Evolutionary conservation across 768 basidiomycete species (phyloP).

Genomic region (Omphalotus guepiniiformis): DNA sequence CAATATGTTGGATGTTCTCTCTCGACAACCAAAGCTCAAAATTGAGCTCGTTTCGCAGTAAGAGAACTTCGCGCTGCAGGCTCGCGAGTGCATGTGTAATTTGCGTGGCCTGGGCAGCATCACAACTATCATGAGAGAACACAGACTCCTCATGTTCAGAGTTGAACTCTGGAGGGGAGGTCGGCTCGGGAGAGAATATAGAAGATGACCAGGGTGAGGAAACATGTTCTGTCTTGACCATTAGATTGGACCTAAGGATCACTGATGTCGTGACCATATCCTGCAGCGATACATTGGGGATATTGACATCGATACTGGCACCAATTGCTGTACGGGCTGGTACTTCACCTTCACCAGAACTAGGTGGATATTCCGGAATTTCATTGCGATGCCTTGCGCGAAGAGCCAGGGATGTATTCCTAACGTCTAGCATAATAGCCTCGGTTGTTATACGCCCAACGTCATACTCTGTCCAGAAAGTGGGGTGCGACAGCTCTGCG

Average conservation of each 20-base stretch:
- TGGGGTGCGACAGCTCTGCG: conserved; percentile 57
- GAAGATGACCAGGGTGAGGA: conserved; percentile 47
- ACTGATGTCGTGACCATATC: conserved; percentile 73
- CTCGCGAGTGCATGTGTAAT: conserved; percentile 63
- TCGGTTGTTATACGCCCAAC: conserved; percentile 62
- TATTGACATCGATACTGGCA: conserved; percentile 27
- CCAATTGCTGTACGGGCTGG: conserved; percentile 25
- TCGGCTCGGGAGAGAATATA: conserved; percentile 23
- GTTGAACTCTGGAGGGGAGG: conserved; percentile 12
- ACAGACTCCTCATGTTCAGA: not conserved
- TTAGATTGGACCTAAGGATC: conserved; percentile 65
- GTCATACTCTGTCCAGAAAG: conserved; percentile 66
- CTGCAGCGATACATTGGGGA: conserved; percentile 55
- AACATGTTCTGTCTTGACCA: conserved; percentile 55
- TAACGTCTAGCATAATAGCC: conserved; percentile 63
- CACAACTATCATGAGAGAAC: conserved; percentile 4
- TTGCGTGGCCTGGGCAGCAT: conserved; percentile 23
- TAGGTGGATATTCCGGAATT: not conserved
- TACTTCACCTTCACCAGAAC: conserved; percentile 15
- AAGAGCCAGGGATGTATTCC: conserved; percentile 50
- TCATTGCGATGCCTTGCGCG: conserved; percentile 23
- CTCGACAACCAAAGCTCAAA: conserved; percentile 82
- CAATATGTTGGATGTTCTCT: conserved; percentile 79
- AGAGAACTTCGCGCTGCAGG: conserved; percentile 70
- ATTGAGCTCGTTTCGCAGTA: conserved; percentile 78